Evolutionary conservation across 805 yeast species (phyloP).

Genomic region (Spathaspora sp.): DNA sequence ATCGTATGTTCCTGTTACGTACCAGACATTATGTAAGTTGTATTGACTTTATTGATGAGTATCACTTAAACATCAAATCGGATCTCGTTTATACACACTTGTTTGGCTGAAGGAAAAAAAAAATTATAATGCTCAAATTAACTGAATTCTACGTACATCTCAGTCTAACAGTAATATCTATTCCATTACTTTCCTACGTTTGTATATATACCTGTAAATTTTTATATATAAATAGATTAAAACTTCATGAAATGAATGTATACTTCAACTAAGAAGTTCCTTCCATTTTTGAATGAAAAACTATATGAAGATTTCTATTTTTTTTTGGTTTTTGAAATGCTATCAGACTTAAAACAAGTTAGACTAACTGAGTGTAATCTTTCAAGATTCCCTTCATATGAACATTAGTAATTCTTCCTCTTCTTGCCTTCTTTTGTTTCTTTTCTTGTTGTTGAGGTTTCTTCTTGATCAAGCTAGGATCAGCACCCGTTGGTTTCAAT

Average conservation of each 20-base stretch:
- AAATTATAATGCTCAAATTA: not conserved
- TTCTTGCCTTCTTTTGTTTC: conserved; percentile 87
- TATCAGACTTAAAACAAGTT: not conserved
- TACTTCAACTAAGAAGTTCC: not conserved
- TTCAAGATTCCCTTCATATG: conserved; percentile 95
- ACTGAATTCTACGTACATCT: not conserved
- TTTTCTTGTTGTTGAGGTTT: conserved; percentile 54
- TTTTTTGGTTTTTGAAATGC: not conserved
- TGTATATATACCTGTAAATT: not conserved
- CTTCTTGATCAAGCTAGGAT: conserved; percentile 86
- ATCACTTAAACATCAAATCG: not conserved
- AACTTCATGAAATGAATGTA: not conserved
- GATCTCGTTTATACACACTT: not conserved
- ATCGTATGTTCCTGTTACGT: conserved; percentile 12
- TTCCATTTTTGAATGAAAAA: too few relatives aligned
- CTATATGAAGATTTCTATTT: too few relatives aligned
- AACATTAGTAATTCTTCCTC: conserved; percentile 91
- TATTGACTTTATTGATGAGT: not conserved
- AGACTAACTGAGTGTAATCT: conserved; percentile 59
- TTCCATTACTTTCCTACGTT: not conserved
- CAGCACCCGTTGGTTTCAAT: conserved; percentile 96
- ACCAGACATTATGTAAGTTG: conserved; percentile 23
- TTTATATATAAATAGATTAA: too few relatives aligned
- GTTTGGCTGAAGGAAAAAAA: not conserved
- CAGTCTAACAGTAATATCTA: not conserved